Percentiles rank a stretch among this genome's conserved stretches.
Evolutionary conservation across 805 yeast species (phyloP).

Genomic region (Sugiyamaella marilandica): DNA sequence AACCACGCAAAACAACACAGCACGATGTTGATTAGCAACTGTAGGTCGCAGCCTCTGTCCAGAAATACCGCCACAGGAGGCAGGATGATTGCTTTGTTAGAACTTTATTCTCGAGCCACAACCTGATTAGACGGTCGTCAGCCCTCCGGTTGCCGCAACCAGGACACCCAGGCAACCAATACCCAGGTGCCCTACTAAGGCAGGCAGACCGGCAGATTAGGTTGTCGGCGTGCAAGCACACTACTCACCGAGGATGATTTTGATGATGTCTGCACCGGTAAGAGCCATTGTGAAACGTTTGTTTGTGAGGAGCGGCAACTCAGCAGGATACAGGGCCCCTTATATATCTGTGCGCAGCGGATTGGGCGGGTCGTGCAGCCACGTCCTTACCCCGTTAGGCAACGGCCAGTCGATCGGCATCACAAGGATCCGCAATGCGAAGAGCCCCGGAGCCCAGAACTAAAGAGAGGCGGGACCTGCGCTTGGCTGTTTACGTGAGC

Average conservation of each 20-base stretch:
- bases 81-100: slow-evolving; percentile 41
- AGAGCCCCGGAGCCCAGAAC: too few species aligned
- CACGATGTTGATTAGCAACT: slow-evolving; percentile 51
- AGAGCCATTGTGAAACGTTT: slow-evolving; percentile 38
- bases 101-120: background rate
- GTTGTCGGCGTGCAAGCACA: background rate
- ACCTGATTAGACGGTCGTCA: background rate
- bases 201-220: background rate
- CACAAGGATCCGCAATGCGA: background rate
- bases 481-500: too few species aligned
- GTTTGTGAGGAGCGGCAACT: background rate
- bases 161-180: background rate
- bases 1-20: slow-evolving; percentile 69
- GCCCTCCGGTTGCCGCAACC: background rate
- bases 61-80: slow-evolving; percentile 63
- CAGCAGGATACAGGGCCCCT: background rate
- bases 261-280: slow-evolving; percentile 50
- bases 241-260: slow-evolving; percentile 41
- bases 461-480: too few species aligned
- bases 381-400: slow-evolving; percentile 3
- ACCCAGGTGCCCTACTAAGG: background rate
- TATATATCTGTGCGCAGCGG: background rate
- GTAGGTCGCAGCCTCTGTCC: slow-evolving; percentile 51
- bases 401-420: background rate
- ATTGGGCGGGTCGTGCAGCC: slow-evolving; percentile 5